Conservation (phyloP, 2,329 filamentous ascomycete genomes). For the Hortaea werneckii region DNA sequence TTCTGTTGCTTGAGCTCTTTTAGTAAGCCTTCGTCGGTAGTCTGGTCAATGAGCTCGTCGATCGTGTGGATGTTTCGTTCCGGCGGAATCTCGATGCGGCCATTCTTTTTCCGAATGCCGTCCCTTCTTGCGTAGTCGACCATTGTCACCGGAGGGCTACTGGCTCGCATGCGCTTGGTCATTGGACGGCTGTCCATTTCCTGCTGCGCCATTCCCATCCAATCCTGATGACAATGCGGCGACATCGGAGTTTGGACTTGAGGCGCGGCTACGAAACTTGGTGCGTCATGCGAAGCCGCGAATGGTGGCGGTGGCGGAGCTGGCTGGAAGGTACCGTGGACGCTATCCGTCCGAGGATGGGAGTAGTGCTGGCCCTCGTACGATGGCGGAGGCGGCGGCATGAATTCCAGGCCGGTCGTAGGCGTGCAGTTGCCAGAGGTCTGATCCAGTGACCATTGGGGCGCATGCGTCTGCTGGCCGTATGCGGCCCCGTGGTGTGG, state of each 20-base stretch:
- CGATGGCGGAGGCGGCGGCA: conserved; percentile 34
- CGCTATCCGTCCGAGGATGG: conserved; percentile 16
- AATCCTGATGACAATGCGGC: conserved; percentile 52
- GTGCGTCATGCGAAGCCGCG: conserved; percentile 26
- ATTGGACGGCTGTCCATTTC: conserved; percentile 40
- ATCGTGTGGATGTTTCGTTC: conserved; percentile 92
- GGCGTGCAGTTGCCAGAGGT: conserved; percentile 65
- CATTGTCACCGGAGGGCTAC: conserved; percentile 50
- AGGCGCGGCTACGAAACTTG: conserved; percentile 38
- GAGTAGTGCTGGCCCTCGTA: conserved; percentile 13
- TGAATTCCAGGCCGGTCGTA: conserved; percentile 60
- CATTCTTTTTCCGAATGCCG: conserved; percentile 97
- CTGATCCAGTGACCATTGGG: conserved; percentile 50
- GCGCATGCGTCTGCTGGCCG: conserved; percentile 40
- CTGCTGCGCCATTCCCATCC: conserved; percentile 41
- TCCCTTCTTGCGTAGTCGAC: conserved; percentile 52
- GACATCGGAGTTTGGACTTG: conserved; percentile 49
- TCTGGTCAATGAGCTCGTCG: conserved; percentile 80
- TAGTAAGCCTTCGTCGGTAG: conserved; percentile 82
- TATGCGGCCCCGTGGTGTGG: conserved; percentile 54
- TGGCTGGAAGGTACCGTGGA: conserved; percentile 29
- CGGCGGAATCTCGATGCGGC: conserved; percentile 89
- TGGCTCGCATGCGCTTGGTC: conserved; percentile 50
- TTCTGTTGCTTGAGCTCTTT: conserved; percentile 99
- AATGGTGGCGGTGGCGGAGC: conserved; percentile 29